Conservation (phyloP, 225 moss, liverwort and hornwort species). For the Antitrichia curtipendula region DNA sequence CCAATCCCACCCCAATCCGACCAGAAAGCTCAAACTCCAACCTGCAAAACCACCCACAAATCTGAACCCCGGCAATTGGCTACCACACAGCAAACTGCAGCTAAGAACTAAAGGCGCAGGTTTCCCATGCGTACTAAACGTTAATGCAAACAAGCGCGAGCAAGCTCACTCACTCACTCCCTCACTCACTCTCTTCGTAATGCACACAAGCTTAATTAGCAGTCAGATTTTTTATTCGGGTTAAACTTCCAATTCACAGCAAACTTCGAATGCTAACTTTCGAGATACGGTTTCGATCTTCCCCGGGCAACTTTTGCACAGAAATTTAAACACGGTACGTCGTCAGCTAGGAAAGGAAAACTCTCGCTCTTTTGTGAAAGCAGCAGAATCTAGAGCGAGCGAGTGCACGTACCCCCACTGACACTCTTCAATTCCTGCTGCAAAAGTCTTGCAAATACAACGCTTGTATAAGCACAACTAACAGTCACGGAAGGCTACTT, state of each 20-base stretch:
- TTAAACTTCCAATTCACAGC: neutral
- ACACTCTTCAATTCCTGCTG: neutral
- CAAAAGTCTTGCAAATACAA: neutral
- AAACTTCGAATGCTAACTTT: neutral
- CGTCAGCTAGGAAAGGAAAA: neutral
- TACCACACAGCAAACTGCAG: neutral
- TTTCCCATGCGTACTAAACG: neutral
- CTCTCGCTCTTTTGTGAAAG: neutral
- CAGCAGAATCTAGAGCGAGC: neutral
- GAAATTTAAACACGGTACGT: neutral
- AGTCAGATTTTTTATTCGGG: neutral
- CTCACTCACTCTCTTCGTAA: neutral
- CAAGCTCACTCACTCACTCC: neutral
- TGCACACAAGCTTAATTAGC: neutral
- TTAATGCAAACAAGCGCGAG: neutral
- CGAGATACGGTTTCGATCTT: neutral
- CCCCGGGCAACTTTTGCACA: neutral
- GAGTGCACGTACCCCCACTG: neutral
- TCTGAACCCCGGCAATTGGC: neutral
- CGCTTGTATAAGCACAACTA: neutral
- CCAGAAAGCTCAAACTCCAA: neutral
- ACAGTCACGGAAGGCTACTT: neutral
- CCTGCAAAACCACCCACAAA: neutral
- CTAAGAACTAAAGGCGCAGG: neutral
- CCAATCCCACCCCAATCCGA: neutral